A percentile compares a stretch with the other conserved stretches of the same genome.
Conservation (phyloP, 2,329 filamentous ascomycete species). For the Coniochaeta sp. region DNA sequence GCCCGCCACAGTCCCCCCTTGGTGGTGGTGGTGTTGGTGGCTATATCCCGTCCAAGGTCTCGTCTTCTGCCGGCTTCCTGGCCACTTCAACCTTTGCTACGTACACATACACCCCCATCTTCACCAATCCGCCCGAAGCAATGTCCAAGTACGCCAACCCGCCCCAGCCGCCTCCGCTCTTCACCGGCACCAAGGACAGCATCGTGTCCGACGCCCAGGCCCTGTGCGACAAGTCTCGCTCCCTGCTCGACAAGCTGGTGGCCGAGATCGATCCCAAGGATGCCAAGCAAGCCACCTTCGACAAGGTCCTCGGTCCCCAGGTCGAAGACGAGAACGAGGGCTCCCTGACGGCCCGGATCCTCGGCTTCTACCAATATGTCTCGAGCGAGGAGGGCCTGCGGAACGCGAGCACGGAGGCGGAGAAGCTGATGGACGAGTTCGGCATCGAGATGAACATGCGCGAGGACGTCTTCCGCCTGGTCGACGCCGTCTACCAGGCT, state of each 20-base stretch:
- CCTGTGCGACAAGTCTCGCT: constrained; percentile 55
- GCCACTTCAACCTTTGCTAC: constrained; percentile 17
- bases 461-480: constrained; percentile 68
- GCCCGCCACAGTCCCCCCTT: constrained; percentile 20
- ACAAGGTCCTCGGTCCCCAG: constrained; percentile 56
- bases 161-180: constrained; percentile 70
- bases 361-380: constrained; percentile 76
- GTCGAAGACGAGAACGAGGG: constrained; percentile 64
- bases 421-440: constrained; percentile 70
- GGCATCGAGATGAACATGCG: constrained; percentile 73
- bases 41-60: constrained; percentile 3
- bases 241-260: constrained; percentile 60
- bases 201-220: constrained; percentile 61
- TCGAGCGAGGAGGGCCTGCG: constrained; percentile 61
- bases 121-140: constrained; percentile 53
- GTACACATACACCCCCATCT: constrained; percentile 20
- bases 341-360: constrained; percentile 53
- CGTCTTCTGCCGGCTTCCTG: constrained; percentile 4
- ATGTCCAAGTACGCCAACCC: constrained; percentile 62
- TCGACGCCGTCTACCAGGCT: constrained; percentile 50
- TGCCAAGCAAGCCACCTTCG: constrained; percentile 44
- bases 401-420: constrained; percentile 69
- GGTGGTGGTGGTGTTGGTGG: constrained; percentile 11
- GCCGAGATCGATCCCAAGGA: constrained; percentile 47
- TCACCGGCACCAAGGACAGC: constrained; percentile 65